These are phyloP conservation scores for Lepiota subincarnata DNA, from an alignment of 768 basidiomycete species.

Conservation along the genomic window DNA sequence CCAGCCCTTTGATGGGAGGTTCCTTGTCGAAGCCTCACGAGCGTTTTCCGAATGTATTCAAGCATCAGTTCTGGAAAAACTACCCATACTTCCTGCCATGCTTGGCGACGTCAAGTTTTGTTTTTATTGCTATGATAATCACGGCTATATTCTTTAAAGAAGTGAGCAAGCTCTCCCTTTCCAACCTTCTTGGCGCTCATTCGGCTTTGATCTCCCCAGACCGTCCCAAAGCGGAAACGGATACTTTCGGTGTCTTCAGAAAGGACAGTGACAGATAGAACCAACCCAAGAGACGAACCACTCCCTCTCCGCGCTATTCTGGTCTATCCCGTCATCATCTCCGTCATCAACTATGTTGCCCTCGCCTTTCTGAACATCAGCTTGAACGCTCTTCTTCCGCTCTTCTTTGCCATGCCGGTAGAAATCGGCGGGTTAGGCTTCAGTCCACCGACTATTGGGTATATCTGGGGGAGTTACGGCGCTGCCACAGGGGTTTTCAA, in stretches of 20 bases:
- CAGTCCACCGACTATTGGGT: conserved; percentile 58
- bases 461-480: conserved; percentile 43
- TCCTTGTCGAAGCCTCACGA: conserved; percentile 61
- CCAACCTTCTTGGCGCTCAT: neutral
- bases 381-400: conserved; percentile 51
- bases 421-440: conserved; percentile 64
- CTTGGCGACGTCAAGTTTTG: conserved; percentile 32
- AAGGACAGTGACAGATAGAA: conserved; percentile 13
- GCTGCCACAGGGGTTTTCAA: conserved; percentile 37
- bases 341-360: conserved; percentile 64
- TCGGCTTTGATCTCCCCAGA: conserved; percentile 20
- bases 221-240: conserved; percentile 21
- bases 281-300: conserved; percentile 22
- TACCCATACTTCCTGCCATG: conserved; percentile 81
- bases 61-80: conserved; percentile 50
- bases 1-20: conserved; percentile 66
- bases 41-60: conserved; percentile 57
- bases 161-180: conserved; percentile 21
- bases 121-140: conserved; percentile 29
- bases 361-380: conserved; percentile 63
- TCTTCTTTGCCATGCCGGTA: conserved; percentile 67
- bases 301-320: conserved; percentile 39
- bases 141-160: conserved; percentile 39
- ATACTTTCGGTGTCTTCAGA: conserved; percentile 14
- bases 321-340: conserved; percentile 56